A percentile compares a stretch with the other conserved stretches of the same genome.
Conservation (phyloP, 305 asterid genomes). For the Coffea humblotiana region DNA sequence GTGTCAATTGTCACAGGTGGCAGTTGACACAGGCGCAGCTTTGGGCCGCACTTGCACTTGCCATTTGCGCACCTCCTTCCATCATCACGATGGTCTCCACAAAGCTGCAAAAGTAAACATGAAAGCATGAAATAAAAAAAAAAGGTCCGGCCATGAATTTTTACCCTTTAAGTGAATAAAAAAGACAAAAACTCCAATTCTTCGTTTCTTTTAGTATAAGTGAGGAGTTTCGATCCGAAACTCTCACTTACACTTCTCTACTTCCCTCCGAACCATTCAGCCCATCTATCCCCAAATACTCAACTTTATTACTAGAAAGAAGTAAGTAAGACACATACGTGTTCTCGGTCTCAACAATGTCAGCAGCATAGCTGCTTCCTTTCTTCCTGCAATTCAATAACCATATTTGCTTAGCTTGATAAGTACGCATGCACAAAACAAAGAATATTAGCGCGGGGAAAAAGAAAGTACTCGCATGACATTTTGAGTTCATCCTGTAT, state of each 20-base stretch:
- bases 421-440: neutral
- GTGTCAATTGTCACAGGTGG: conserved; percentile 58
- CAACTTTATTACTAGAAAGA: neutral
- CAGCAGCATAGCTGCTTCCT: conserved; percentile 42
- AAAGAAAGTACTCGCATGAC: too few relatives aligned
- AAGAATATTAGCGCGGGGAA: too few relatives aligned
- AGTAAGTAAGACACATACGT: conserved; percentile 23
- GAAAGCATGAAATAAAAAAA: too few relatives aligned
- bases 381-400: conserved; percentile 52
- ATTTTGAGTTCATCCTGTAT: too few relatives aligned
- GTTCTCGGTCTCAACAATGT: conserved; percentile 49
- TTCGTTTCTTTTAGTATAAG: too few relatives aligned
- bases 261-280: too few relatives aligned
- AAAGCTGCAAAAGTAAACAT: conserved; percentile 37
- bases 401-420: neutral
- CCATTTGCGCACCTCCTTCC: conserved; percentile 53
- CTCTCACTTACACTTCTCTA: too few relatives aligned
- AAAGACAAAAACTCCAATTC: too few relatives aligned
- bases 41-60: conserved; percentile 71
- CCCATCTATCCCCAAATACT: too few relatives aligned
- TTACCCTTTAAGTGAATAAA: too few relatives aligned
- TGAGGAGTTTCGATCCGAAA: too few relatives aligned
- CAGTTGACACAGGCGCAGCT: conserved; percentile 62
- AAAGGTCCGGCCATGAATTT: too few relatives aligned
- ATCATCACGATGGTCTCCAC: conserved; percentile 33